Evolutionary conservation across 1,139 yeast species (phyloP).

Genomic region (Pichia sp.): DNA sequence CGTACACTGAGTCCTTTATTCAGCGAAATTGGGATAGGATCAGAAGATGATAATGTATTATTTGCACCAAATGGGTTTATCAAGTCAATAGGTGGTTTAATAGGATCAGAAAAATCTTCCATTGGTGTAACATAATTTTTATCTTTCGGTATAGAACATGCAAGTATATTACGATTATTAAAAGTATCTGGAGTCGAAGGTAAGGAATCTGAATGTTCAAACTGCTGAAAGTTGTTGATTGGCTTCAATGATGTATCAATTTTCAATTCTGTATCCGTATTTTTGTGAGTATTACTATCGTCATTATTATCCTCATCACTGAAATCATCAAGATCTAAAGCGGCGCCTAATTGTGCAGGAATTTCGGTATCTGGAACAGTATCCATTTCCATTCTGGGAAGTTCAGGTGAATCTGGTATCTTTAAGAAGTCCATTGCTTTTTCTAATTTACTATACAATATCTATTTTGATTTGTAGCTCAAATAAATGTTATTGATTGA

Average conservation of each 20-base stretch:
- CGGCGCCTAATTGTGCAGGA: slow-evolving; percentile 10
- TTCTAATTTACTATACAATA: too few relatives aligned
- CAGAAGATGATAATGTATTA: slow-evolving; percentile 17
- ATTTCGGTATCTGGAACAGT: slow-evolving; percentile 4
- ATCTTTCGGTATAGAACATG: slow-evolving; percentile 8
- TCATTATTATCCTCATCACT: slow-evolving; percentile 3
- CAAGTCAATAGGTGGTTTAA: slow-evolving; percentile 13
- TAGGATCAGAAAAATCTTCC: slow-evolving; percentile 16
- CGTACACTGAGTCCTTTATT: slow-evolving; percentile 10
- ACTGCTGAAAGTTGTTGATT: slow-evolving; percentile 5
- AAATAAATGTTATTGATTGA: too few relatives aligned
- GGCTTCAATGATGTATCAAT: background rate
- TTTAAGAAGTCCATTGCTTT: background rate
- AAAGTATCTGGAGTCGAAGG: slow-evolving; percentile 6
- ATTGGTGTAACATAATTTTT: slow-evolving; percentile 12
- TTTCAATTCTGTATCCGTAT: background rate
- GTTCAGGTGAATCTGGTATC: slow-evolving; percentile 10
- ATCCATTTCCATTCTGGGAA: slow-evolving; percentile 6
- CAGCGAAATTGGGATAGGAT: slow-evolving; percentile 15
- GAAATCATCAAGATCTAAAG: slow-evolving; percentile 9
- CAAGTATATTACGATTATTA: background rate
- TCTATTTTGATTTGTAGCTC: too few relatives aligned
- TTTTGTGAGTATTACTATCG: background rate
- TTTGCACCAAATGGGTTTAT: slow-evolving; percentile 29
- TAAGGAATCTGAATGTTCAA: slow-evolving; percentile 10